Conservation (phyloP, 495 filamentous ascomycete species). For the Cairneyella variabilis region DNA sequence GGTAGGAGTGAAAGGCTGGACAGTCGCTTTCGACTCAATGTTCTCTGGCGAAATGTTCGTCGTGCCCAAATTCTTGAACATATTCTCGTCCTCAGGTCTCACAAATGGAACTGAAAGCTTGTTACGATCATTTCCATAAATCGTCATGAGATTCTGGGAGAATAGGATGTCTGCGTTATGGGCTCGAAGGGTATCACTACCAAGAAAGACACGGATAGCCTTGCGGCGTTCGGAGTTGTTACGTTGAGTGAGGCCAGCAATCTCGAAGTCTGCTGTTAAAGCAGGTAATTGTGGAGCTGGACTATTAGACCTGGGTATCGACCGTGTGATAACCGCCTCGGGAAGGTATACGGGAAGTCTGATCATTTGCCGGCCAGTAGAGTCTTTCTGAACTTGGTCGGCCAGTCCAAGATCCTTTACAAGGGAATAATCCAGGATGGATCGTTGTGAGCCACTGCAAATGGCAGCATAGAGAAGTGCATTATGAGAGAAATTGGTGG, state of each 20-base stretch:
- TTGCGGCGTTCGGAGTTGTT: conserved; percentile 50
- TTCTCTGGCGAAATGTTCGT: conserved; percentile 45
- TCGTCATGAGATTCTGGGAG: conserved; percentile 80
- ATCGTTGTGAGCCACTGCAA: conserved; percentile 88
- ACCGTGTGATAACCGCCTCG: conserved; percentile 77
- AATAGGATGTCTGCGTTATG: conserved; percentile 91
- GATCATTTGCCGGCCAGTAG: conserved; percentile 60
- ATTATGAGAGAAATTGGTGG: conserved; percentile 77
- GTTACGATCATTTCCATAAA: conserved; percentile 82
- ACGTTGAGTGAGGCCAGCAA: conserved; percentile 37
- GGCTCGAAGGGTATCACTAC: conserved; percentile 80
- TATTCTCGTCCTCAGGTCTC: conserved; percentile 79
- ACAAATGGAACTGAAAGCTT: conserved; percentile 92
- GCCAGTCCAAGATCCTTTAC: conserved; percentile 67
- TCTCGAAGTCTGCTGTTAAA: conserved; percentile 71
- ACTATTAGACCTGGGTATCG: conserved; percentile 68
- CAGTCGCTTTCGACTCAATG: conserved; percentile 45
- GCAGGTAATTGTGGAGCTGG: conserved; percentile 76
- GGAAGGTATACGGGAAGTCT: conserved; percentile 82
- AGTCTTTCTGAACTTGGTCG: conserved; percentile 58
- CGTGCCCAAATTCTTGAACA: conserved; percentile 73
- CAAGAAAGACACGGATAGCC: conserved; percentile 74
- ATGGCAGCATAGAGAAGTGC: conserved; percentile 86
- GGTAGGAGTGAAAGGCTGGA: conserved; percentile 25
- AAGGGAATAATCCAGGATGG: conserved; percentile 67